Percentiles rank a stretch among this genome's conserved stretches.
Evolutionary conservation across 768 basidiomycete genomes (phyloP).

Genomic region (Rhizopogon sp.): DNA sequence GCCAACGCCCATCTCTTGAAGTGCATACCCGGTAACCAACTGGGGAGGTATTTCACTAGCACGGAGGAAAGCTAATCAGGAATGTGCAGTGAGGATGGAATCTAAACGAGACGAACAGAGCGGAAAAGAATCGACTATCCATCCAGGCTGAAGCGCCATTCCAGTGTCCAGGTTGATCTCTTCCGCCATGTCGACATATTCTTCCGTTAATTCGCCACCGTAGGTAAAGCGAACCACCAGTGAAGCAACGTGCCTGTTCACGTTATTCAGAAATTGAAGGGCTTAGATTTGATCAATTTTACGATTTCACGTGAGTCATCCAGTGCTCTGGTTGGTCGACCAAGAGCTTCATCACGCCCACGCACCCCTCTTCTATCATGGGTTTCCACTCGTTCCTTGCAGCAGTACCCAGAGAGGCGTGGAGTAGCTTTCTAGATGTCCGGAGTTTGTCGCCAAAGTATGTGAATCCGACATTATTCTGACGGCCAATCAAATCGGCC

Average conservation of each 20-base stretch:
- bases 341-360: conserved; percentile 19
- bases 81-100: background rate
- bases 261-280: background rate
- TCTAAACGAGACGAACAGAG: conserved; percentile 21
- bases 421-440: conserved; percentile 37
- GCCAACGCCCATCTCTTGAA: conserved; percentile 28
- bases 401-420: conserved; percentile 27
- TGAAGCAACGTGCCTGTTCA: conserved; percentile 28
- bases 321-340: background rate
- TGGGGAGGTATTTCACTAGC: conserved; percentile 19
- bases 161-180: conserved; percentile 23
- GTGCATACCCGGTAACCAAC: conserved; percentile 38
- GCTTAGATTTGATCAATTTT: background rate
- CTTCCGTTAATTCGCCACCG: conserved; percentile 29
- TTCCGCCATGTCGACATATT: conserved; percentile 27
- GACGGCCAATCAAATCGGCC: conserved; percentile 37
- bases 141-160: conserved; percentile 26
- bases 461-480: conserved; percentile 31
- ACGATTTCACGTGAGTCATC: background rate
- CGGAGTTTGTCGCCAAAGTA: conserved; percentile 10
- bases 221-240: conserved; percentile 35
- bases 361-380: conserved; percentile 31
- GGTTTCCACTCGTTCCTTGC: conserved; percentile 23
- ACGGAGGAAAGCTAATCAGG: conserved; percentile 24
- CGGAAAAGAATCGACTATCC: conserved; percentile 36